Base-by-base conservation (phyloP, 768 basidiomycete genomes). In the Mycena vulgaris region DNA sequence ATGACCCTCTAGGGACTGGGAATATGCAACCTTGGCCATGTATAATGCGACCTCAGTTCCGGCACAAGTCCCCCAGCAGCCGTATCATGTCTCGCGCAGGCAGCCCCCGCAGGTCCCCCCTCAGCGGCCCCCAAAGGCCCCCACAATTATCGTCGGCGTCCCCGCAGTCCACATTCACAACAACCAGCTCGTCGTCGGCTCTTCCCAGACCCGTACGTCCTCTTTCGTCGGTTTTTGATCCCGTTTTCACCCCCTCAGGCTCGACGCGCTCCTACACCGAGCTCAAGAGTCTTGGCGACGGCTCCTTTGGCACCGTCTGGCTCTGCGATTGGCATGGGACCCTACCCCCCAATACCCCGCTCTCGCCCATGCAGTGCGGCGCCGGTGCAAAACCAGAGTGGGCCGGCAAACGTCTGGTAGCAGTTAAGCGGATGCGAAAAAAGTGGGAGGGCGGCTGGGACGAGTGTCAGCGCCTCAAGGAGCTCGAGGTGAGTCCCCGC, bases 271-370 rank as follows among this genome's bases (percentile, higher is more conserved):
- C 93, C 23, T 99, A 97, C 80, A 97, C 96, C 31, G 93, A 95
- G 56, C 89, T 99, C 86, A 99, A 99, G 85, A 93, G 94, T 70
- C 90, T 99, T 80, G 98, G 98, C 47, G 97, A 98, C 80, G 98
- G 98, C 63, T 98, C 97, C 8, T 99, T 99, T 78, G 98, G 98
- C 59, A 99, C 96, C 5, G 98, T 99, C 73, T 96, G 95, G 92
- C 89, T 99, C 75, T 98, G 97, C 82, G 98, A 99, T 87, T 99
- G 97, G 97, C 96, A 98, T 87, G 95, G 95, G 78, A 90, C 94
- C 70, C 86, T 99, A 79, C 95, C 96, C 79, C 92, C 95, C 80
- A 93, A 94, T 86, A 95, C 94, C 59, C 92, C 93, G 48, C 83
- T 95, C 71, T 96, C 96, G 25, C 94, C 96, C 40, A 98, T 98